Evolutionary conservation across 2,329 filamentous ascomycete genomes (phyloP).

Genomic region (Metarhizium guizhouense): DNA sequence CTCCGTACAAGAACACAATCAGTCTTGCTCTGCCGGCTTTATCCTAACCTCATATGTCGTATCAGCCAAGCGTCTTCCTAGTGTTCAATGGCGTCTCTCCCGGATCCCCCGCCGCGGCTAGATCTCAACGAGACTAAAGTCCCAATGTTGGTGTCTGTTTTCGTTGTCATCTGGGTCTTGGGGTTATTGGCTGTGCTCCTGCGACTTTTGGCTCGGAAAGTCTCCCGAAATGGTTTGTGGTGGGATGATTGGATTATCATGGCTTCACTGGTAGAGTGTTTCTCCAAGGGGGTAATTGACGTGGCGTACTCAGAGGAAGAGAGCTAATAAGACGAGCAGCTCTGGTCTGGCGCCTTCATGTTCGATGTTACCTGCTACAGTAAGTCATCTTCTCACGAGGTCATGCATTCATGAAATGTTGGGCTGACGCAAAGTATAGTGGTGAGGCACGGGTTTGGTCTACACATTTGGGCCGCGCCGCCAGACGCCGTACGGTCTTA

Average conservation of each 20-base stretch:
- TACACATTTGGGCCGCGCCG: constrained; percentile 8
- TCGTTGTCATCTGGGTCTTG: not conserved
- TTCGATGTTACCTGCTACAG: not conserved
- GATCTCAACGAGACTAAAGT: not conserved
- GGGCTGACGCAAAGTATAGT: not conserved
- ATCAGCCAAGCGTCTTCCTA: too few relatives aligned
- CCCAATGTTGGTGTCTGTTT: not conserved
- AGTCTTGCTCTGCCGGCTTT: too few relatives aligned
- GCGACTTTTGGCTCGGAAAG: constrained; percentile 1
- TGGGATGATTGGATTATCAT: constrained; percentile 6
- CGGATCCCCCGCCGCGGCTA: not conserved
- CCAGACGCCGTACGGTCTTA: not conserved
- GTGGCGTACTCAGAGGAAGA: too few relatives aligned
- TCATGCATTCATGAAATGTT: not conserved
- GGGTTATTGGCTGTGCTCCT: not conserved
- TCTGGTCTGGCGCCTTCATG: not conserved
- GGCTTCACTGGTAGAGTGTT: constrained; percentile 3
- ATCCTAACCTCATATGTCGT: too few relatives aligned
- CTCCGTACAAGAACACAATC: too few relatives aligned
- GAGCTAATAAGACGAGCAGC: not conserved
- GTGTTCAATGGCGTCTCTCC: not conserved
- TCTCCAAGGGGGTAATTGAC: too few relatives aligned
- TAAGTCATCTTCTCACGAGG: not conserved
- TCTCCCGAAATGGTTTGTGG: constrained; percentile 3
- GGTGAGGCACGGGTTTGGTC: constrained; percentile 6